Evolutionary conservation across 2,329 filamentous ascomycete species (phyloP).

Genomic region (Nectriaceae sp.): DNA sequence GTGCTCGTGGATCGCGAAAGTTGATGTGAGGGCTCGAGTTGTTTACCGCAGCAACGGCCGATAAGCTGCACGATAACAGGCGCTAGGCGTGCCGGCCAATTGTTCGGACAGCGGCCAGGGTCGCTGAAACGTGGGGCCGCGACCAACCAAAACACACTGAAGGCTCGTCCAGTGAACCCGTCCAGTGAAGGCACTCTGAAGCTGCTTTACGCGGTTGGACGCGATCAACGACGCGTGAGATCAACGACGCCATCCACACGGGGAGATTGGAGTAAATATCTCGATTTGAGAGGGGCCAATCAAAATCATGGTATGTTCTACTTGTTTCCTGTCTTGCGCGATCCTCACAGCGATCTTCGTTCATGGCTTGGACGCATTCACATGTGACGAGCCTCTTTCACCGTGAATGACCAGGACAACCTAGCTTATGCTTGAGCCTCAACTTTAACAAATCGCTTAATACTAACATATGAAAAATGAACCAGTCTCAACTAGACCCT

Average conservation of each 20-base stretch:
- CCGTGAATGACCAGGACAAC: neutral
- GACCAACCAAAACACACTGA: constrained; percentile 5
- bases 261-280: constrained; percentile 4
- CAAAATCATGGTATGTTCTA: neutral
- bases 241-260: neutral
- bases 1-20: neutral
- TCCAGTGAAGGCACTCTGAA: neutral
- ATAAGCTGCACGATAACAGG: neutral
- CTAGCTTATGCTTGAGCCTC: neutral
- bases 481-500: constrained; percentile 85
- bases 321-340: neutral
- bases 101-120: constrained; percentile 6
- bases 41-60: constrained; percentile 37
- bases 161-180: no score
- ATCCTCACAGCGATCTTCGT: neutral
- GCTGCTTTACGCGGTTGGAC: constrained; percentile 40
- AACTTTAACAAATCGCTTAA: neutral
- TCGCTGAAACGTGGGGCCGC: constrained; percentile 25
- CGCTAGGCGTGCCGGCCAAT: constrained; percentile 19
- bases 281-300: neutral
- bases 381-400: neutral
- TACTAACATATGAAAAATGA: constrained; percentile 40
- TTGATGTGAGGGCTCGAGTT: constrained; percentile 18
- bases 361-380: no score
- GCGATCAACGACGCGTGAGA: constrained; percentile 20